Conservation (phyloP, 139 green algal species). For the Coelastrella sp. region DNA sequence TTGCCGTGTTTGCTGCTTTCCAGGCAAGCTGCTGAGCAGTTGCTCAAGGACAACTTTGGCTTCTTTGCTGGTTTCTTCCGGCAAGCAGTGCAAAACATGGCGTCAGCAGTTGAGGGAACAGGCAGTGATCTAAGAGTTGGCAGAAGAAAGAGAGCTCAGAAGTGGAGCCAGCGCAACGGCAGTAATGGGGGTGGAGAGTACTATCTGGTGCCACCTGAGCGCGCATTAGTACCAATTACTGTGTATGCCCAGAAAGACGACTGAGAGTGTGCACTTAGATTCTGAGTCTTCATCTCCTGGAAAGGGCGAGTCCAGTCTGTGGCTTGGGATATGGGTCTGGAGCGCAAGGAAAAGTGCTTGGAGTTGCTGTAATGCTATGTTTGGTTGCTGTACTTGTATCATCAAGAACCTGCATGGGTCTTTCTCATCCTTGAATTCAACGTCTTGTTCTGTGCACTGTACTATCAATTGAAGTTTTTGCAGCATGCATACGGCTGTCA, state of each 20-base stretch:
- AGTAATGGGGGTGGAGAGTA: slow-evolving; percentile 33
- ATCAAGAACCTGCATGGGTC: no score
- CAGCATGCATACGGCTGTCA: no score
- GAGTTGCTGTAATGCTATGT: no score
- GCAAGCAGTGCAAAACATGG: slow-evolving; percentile 15
- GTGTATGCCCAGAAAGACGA: slow-evolving; percentile 29
- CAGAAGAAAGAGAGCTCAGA: slow-evolving; percentile 45
- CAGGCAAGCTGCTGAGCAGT: slow-evolving; percentile 49
- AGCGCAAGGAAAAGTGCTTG: no score
- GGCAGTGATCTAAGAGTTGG: slow-evolving; percentile 49
- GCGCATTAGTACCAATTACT: slow-evolving; percentile 61
- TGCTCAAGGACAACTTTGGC: slow-evolving; percentile 49
- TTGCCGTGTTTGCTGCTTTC: not conserved
- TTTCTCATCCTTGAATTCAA: no score
- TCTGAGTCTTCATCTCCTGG: no score
- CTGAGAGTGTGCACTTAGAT: not conserved
- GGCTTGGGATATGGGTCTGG: no score
- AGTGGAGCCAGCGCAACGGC: slow-evolving; percentile 43
- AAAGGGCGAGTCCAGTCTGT: no score
- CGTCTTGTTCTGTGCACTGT: no score
- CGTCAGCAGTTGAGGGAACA: slow-evolving; percentile 44
- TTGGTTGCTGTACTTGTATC: no score
- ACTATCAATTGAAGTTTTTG: no score
- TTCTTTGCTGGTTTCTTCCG: slow-evolving; percentile 57
- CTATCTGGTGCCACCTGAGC: slow-evolving; percentile 61